Base-by-base conservation (phyloP, 1,284 basidiomycete genomes). In the Rhodotorula sp. region DNA sequence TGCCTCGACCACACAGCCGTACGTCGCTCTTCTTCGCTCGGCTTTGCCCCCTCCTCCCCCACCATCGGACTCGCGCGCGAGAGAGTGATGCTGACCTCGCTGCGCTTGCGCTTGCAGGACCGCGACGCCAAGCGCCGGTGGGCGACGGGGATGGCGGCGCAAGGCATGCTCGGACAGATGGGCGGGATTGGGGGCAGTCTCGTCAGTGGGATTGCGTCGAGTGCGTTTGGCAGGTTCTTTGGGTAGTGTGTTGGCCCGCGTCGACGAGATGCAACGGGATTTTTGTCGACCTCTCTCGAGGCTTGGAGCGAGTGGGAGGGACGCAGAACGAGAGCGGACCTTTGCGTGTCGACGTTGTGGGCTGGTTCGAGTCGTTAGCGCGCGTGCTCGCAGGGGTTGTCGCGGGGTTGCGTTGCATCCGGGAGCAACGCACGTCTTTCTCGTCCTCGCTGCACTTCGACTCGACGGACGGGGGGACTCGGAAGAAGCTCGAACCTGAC, bases 91-190 rank as follows among this genome's bases (percentile, higher is more conserved):
- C 47, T 53, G 48, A 61, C 32, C 29, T 17, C 1, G 1, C 11
- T 13, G 8, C 48, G 4, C n/a, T n/a, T 7, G 8, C 47, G 19
- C 44, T 9, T 9, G 32, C 68, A 75, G 72, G 75, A 76, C 65
- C 71, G 75, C 51, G 75, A 76, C 59, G 74, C 77, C 24, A 78
- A 78, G 70, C 74, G 76, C 22, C 64, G 66, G 29, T 78, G 77
- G 77, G 77, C 77, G 46, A 75, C 71, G 5, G 76, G 76, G 1
- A 75, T 76, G 73, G 75, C 75, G 0, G 74, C 74, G 51, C 62
- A 52, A 19, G 71, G 73, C 34, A 69, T 78, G 69, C 62, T 77
- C 20, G 74, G 75, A 0, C 66, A 64, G 27, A 34, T 78, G 32
- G 77, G 77, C 34, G 76, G 76, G 13, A 34, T 78, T 10, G 76